A percentile compares a stretch with the other conserved stretches of the same genome.
phyloP scores from a whole-genome alignment of 192 early-diverging fungal species.

The Gamsiella multidivaricata region DNA sequence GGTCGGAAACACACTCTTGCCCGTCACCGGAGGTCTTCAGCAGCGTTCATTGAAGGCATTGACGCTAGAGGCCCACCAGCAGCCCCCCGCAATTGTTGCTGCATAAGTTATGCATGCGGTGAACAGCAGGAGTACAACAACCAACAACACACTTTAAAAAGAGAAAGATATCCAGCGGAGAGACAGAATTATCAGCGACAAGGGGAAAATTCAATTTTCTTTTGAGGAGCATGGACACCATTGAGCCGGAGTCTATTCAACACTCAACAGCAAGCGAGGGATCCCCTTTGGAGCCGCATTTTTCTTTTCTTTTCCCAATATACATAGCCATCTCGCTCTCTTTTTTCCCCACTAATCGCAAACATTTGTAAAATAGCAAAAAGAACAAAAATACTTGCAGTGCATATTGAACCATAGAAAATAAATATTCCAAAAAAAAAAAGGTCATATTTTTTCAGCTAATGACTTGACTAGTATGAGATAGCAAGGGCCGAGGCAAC shows the following conservation, averaged over 20 bases:
- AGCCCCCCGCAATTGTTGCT: slow-evolving; percentile 2
- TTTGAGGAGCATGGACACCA: neutral
- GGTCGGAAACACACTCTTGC: slow-evolving; percentile 83
- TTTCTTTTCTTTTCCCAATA: neutral
- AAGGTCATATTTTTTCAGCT: neutral
- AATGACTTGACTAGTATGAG: slow-evolving; percentile 13
- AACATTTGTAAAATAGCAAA: slow-evolving; percentile 18
- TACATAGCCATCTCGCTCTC: slow-evolving; percentile 6
- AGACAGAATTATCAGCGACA: neutral
- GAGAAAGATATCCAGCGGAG: neutral
- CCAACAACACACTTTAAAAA: slow-evolving; percentile 4
- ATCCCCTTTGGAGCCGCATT: neutral
- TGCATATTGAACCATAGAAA: neutral
- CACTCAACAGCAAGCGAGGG: neutral
- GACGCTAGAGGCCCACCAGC: slow-evolving; percentile 10
- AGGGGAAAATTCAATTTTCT: neutral
- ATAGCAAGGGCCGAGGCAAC: slow-evolving; percentile 37
- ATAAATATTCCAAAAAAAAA: neutral
- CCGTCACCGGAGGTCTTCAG: slow-evolving; percentile 88
- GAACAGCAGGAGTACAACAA: slow-evolving; percentile 1
- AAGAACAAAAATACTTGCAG: slow-evolving; percentile 1
- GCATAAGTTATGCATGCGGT: slow-evolving; percentile 7
- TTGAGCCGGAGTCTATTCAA: slow-evolving; percentile 32
- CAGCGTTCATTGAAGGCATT: slow-evolving; percentile 67
- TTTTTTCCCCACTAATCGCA: neutral